Base-by-base conservation (phyloP, 306 rosid species). In the Begonia fuchsioides region DNA sequence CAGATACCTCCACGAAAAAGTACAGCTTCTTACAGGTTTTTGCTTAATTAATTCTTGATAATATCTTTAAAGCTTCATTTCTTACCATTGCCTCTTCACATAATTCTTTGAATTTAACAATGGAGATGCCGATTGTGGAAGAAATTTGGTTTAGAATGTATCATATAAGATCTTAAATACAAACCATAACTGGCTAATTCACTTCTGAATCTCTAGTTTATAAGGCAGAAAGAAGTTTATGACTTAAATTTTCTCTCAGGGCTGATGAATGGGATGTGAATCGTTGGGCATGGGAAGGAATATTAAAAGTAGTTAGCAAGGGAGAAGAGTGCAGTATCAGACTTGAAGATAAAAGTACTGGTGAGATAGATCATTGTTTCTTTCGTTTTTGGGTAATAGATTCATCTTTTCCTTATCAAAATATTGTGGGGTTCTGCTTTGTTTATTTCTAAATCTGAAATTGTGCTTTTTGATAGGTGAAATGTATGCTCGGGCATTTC, bases 201-300 rank as follows among this genome's bases (percentile, higher is more conserved):
- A 26, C 32, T 26, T 26, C 32, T 26, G 32, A 26, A 26, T 3
- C 32, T 2, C 32, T 26, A 7, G 6, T 26, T 26, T 26, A 0
- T 26, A 26, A 26, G 32, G 6, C 3, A 26, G 32, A 26, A 26
- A 26, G 44, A 41, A 13, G 44, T 41, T 13, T 41, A 41, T 10
- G 7, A 41, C 44, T 41, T 10, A 1, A 73, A 68, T 53, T 76
- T 64, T 44, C 47, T 77, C 70, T 51, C 70, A 81, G 98, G 92
- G 98, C 98, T 58, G 98, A 90, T 73, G 98, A 90, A 51, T 90
- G 98, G 98, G 94, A 90, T 85, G 98, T 85, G 50, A 90, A 90
- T 71, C 85, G 82, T 71, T 90, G 98, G 98, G 82, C 73, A 15
- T 90, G 98, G 98, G 94, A 81, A 1, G 98, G 98, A 54, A 57